Evolutionary conservation across 148 eudicot genomes (phyloP).

Genomic region (Selenicereus undatus): DNA sequence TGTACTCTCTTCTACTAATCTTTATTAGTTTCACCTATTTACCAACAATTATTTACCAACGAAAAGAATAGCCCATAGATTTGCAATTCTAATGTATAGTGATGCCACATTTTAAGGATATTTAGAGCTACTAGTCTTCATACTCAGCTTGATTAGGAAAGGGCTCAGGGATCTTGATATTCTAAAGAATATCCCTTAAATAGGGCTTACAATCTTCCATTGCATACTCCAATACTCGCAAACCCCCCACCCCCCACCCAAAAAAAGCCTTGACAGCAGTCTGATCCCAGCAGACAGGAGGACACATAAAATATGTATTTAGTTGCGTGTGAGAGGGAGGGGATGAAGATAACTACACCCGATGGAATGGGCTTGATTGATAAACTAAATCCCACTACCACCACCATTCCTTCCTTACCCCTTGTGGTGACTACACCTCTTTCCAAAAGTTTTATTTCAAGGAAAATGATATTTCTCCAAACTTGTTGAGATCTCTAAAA

Average conservation of each 20-base stretch:
- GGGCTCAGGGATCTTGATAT: not conserved
- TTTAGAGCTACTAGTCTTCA: not conserved
- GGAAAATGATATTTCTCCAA: not conserved
- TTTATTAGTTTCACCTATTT: too few relatives aligned
- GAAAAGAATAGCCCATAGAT: too few relatives aligned
- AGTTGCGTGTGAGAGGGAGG: not conserved
- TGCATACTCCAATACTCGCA: not conserved
- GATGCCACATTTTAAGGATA: not conserved
- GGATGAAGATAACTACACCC: not conserved
- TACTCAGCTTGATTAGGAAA: not conserved
- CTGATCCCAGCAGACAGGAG: not conserved
- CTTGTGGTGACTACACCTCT: not conserved
- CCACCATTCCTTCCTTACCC: not conserved
- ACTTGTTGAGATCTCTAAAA: not conserved
- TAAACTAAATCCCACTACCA: not conserved
- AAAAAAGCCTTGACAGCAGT: not conserved
- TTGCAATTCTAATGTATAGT: not conserved
- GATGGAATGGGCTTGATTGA: not conserved
- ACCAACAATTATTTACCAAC: too few relatives aligned
- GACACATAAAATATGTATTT: constrained; percentile 3
- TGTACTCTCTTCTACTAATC: too few relatives aligned
- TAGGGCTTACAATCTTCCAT: not conserved
- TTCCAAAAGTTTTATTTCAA: not conserved
- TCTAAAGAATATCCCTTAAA: too few relatives aligned
- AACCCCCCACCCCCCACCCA: not conserved